Conservation (phyloP, 129 eudicot genomes). For the Flaveria sonorensis region DNA sequence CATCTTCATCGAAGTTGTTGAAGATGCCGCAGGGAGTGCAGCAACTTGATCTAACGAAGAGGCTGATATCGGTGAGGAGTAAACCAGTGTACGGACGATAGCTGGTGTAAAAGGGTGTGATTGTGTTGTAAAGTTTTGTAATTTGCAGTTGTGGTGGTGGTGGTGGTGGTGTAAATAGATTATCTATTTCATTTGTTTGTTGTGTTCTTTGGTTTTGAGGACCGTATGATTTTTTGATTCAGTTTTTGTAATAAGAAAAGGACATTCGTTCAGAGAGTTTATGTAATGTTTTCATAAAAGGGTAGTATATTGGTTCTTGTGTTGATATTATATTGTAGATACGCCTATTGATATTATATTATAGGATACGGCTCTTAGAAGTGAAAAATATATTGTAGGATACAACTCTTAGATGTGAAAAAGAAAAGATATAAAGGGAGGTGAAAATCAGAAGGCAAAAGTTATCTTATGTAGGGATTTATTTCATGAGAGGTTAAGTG, state of each 20-base stretch:
- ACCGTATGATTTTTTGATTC: background rate
- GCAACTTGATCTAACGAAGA: constrained; percentile 37
- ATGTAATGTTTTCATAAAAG: background rate
- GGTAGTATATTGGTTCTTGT: background rate
- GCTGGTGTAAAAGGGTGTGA: background rate
- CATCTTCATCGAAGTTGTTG: background rate
- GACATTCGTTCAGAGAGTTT: background rate
- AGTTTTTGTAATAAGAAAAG: background rate
- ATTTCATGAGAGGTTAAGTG: too few relatives aligned
- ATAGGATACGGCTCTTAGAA: too few relatives aligned
- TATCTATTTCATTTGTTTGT: constrained; percentile 23
- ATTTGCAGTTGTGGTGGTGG: background rate
- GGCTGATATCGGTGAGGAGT: constrained; percentile 57
- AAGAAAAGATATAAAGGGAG: too few relatives aligned
- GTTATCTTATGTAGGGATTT: too few relatives aligned
- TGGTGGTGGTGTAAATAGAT: background rate
- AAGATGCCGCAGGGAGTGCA: constrained; percentile 21
- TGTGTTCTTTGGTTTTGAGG: background rate
- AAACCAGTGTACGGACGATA: constrained; percentile 37
- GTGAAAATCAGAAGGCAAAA: too few relatives aligned
- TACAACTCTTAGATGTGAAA: background rate
- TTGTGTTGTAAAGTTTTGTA: constrained; percentile 20
- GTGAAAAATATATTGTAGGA: too few relatives aligned
- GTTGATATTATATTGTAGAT: background rate
- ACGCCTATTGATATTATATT: too few relatives aligned